Percentiles rank a stretch among this genome's conserved stretches.
Evolutionary conservation across 1,139 yeast genomes (phyloP).

Genomic region (Magnusiomyces suaveolens): DNA sequence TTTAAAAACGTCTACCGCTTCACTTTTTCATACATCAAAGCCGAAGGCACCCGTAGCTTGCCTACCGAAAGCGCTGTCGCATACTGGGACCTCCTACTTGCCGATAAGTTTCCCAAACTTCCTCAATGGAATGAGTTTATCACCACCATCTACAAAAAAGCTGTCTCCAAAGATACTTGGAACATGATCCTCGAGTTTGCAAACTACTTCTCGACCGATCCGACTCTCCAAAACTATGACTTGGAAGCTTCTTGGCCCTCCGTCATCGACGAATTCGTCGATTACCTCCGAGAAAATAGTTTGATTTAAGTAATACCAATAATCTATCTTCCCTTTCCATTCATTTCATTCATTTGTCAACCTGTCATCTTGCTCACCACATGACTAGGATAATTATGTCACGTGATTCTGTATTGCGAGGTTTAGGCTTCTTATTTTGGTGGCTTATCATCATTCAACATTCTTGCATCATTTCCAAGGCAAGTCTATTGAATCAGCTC

Average conservation of each 20-base stretch:
- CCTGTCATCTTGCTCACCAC: no score
- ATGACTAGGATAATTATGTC: no score
- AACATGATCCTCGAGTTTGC: slow-evolving; percentile 68
- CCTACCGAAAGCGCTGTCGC: slow-evolving; percentile 54
- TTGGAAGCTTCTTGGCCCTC: slow-evolving; percentile 88
- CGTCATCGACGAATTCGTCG: slow-evolving; percentile 74
- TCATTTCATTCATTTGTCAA: no score
- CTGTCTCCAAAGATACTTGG: slow-evolving; percentile 71
- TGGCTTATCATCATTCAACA: no score
- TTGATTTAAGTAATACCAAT: background rate
- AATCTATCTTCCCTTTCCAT: no score
- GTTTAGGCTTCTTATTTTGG: no score
- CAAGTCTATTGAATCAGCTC: no score
- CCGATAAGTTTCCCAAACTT: slow-evolving; percentile 31
- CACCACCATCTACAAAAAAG: slow-evolving; percentile 34
- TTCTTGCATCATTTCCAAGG: no score
- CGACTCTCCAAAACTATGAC: slow-evolving; percentile 49
- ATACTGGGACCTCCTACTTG: slow-evolving; percentile 66
- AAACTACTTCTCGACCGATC: slow-evolving; percentile 44
- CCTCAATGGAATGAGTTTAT: slow-evolving; percentile 46
- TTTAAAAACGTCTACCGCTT: slow-evolving; percentile 56
- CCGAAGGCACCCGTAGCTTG: slow-evolving; percentile 51
- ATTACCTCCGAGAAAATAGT: slow-evolving; percentile 29
- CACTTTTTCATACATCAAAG: slow-evolving; percentile 59
- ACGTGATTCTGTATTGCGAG: no score